Base-by-base conservation (phyloP, 2,329 filamentous ascomycete genomes). In the Colletotrichum liriopes region DNA sequence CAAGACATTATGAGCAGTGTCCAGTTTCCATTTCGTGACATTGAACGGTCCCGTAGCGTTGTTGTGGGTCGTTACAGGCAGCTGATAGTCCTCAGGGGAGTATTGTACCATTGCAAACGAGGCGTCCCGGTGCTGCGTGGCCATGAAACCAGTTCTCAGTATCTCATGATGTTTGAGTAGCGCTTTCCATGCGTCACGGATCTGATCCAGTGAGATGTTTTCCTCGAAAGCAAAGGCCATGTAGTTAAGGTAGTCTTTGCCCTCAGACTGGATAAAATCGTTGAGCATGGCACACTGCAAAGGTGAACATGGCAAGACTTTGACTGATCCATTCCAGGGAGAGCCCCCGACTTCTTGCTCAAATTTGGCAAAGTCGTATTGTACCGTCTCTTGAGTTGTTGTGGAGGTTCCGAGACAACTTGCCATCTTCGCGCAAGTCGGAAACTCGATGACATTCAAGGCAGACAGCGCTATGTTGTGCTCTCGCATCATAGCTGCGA, bases 211-310 rank as follows among this genome's bases (percentile, higher is more conserved):
- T 6, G 85, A 80, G 0, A 89, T 62, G 0, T 77, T 77, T 0
- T 78, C 39, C 1, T 86, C 74, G 3, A 94, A 74, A 23, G 82
- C 77, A 77, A 92, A 88, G 26, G 86, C 84, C 47, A 94, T 82
- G 71, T 90, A 90, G 77, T 97, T 98, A 77, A 97, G 89, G 78
- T 98, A 98, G 45, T 93, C 83, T 2, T 82, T 78, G 0, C 93
- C 93, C 0, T 87, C 80, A 0, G 92, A 94, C 65, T 90, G 87
- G 23, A 93, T 78, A 74, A 93, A 97, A 23, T 94, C 90, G 0
- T 91, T 91, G 61, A 98, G 79, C 88, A 98, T 95, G 0, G 93
- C 94, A 60, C 89, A 88, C 77, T 98, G 95, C 0, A 95, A 85
- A 0, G 92, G 86, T 0, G 95, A 97, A 78, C 94, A 97, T 0